Evolutionary conservation across 768 basidiomycete genomes (phyloP).

Genomic region (Lactarius deliciosus): DNA sequence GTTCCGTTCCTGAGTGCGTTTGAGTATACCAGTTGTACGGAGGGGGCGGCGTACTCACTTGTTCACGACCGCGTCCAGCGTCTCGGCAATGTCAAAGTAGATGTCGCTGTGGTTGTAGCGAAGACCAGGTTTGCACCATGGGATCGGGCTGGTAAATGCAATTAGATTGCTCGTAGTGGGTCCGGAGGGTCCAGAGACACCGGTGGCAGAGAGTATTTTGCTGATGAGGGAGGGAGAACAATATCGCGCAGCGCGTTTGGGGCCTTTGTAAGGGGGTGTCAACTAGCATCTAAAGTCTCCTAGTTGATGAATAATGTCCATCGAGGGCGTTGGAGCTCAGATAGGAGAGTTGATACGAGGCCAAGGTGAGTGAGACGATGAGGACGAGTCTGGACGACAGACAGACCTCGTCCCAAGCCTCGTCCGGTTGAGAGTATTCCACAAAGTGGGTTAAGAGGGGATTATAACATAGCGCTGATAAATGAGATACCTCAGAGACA

Average conservation of each 20-base stretch:
- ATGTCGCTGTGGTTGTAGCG: slow-evolving; percentile 88
- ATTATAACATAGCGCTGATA: too few relatives aligned
- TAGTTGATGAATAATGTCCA: slow-evolving; percentile 87
- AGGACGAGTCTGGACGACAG: too few relatives aligned
- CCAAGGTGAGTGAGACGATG: too few relatives aligned
- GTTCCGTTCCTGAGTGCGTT: slow-evolving; percentile 57
- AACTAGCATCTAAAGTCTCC: slow-evolving; percentile 62
- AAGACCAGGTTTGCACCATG: slow-evolving; percentile 86
- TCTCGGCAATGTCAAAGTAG: slow-evolving; percentile 89
- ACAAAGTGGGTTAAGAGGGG: too few relatives aligned
- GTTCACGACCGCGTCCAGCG: slow-evolving; percentile 74
- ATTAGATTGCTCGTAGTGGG: slow-evolving; percentile 33
- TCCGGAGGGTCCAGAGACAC: slow-evolving; percentile 42
- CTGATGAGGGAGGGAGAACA: slow-evolving; percentile 75
- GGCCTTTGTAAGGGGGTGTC: slow-evolving; percentile 89
- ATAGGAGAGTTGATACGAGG: too few relatives aligned
- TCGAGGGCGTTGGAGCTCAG: too few relatives aligned
- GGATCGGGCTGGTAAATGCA: slow-evolving; percentile 85
- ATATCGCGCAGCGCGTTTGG: slow-evolving; percentile 89
- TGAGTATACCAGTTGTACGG: too few relatives aligned
- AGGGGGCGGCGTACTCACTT: slow-evolving; percentile 30
- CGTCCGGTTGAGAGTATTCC: too few relatives aligned
- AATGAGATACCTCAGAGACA: too few relatives aligned
- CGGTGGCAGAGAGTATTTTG: slow-evolving; percentile 38
- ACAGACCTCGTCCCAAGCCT: too few relatives aligned